These are phyloP conservation scores for Chaetomium olivaceum DNA, from an alignment of 2,329 filamentous ascomycete genomes.

Conservation along the genomic window DNA sequence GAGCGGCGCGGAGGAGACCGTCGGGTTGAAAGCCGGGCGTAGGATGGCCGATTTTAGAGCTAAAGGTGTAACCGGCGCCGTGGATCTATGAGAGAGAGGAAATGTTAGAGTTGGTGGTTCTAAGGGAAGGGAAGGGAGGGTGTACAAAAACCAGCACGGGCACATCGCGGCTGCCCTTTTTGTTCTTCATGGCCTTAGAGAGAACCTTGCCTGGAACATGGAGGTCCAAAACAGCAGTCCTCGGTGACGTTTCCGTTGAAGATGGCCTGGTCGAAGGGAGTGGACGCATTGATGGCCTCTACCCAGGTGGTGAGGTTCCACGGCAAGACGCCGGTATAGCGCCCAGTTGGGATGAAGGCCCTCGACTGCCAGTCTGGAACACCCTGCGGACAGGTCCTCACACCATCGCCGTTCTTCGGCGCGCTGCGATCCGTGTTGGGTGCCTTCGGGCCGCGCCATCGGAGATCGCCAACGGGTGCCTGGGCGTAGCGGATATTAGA, in stretches of 20 bases:
- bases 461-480: not conserved
- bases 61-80: not conserved
- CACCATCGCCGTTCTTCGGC: not conserved
- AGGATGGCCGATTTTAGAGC: not conserved
- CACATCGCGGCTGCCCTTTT: not conserved
- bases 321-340: not conserved
- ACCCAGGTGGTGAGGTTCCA: not conserved
- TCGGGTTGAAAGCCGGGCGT: not conserved
- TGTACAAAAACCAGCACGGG: not conserved
- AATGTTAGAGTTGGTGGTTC: not conserved
- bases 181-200: not conserved
- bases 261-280: not conserved
- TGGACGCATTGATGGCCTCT: not conserved
- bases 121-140: not conserved
- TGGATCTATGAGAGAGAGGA: not conserved
- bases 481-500: not conserved
- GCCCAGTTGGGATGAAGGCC: not conserved
- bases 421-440: not conserved
- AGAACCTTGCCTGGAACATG: not conserved
- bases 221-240: not conserved
- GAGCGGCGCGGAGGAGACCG: not conserved
- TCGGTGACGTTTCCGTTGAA: not conserved
- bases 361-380: not conserved
- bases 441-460: not conserved
- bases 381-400: not conserved